These are phyloP conservation scores for Psidium guajava DNA, from an alignment of 345 rosid species.

Conservation along the genomic window DNA sequence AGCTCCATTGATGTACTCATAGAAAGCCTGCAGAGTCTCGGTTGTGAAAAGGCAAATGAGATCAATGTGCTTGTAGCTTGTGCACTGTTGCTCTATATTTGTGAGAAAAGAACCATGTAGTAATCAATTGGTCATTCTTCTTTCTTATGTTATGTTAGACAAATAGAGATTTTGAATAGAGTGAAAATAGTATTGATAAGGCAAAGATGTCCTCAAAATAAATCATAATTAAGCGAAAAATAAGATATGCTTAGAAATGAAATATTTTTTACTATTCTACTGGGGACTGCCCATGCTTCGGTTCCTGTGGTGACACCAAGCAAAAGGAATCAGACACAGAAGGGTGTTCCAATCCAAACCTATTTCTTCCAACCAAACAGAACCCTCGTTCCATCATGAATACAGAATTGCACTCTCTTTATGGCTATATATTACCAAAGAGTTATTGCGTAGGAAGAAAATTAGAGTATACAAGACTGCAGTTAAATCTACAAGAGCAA, in stretches of 20 bases:
- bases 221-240: not conserved
- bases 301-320: not conserved
- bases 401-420: not conserved
- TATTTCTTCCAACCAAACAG: not conserved
- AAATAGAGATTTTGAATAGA: not conserved
- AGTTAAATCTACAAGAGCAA: not conserved
- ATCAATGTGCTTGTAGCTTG: not conserved
- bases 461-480: not conserved
- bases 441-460: not conserved
- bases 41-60: not conserved
- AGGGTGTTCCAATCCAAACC: not conserved
- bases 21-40: conserved; percentile 53
- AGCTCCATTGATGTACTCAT: conserved; percentile 74
- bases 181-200: not conserved
- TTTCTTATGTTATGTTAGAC: not conserved
- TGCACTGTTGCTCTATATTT: not conserved
- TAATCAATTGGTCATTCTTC: not conserved
- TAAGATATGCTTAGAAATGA: not conserved
- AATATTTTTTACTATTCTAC: not conserved
- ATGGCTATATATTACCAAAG: not conserved
- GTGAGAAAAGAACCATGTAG: not conserved
- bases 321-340: not conserved
- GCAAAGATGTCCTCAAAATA: not conserved
- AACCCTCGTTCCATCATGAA: not conserved
- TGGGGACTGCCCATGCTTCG: not conserved